phyloP scores from a whole-genome alignment of 805 yeast species.

The Wickerhamomyces hampshirensis region DNA sequence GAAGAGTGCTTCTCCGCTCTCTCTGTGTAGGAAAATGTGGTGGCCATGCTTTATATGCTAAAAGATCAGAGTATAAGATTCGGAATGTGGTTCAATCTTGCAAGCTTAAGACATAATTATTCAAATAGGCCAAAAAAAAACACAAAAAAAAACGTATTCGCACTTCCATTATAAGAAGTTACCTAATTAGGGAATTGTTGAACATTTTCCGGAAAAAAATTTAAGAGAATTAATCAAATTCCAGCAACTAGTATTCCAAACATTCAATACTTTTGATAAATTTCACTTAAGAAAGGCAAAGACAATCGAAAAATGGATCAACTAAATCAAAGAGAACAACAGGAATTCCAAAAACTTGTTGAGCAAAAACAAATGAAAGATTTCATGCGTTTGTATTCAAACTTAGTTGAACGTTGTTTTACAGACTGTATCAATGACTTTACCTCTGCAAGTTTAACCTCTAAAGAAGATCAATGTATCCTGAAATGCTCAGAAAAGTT shows the following conservation, averaged over 20 bases:
- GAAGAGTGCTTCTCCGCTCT: constrained; percentile 72
- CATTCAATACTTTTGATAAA: neutral
- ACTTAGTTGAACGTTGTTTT: constrained; percentile 94
- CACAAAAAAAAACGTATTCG: no score
- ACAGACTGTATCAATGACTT: constrained; percentile 97
- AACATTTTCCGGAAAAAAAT: constrained; percentile 6
- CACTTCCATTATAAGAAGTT: no score
- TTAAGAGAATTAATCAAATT: constrained; percentile 1
- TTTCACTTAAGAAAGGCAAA: neutral
- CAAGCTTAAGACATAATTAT: no score
- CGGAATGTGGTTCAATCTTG: neutral
- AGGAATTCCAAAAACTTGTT: constrained; percentile 89
- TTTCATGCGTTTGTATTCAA: constrained; percentile 95
- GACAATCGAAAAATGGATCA: constrained; percentile 67
- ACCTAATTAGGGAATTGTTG: constrained; percentile 1
- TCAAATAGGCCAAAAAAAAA: no score
- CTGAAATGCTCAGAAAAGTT: constrained; percentile 94
- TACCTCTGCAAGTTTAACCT: constrained; percentile 83
- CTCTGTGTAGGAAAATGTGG: constrained; percentile 45
- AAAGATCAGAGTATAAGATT: neutral
- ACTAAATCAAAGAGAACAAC: constrained; percentile 92
- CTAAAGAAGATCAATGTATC: constrained; percentile 82
- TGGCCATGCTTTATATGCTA: constrained; percentile 12
- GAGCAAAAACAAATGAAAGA: constrained; percentile 98
- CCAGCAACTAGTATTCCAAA: neutral